Conservation (phyloP, 2,329 filamentous ascomycete genomes). For the Aureobasidium subglaciale region DNA sequence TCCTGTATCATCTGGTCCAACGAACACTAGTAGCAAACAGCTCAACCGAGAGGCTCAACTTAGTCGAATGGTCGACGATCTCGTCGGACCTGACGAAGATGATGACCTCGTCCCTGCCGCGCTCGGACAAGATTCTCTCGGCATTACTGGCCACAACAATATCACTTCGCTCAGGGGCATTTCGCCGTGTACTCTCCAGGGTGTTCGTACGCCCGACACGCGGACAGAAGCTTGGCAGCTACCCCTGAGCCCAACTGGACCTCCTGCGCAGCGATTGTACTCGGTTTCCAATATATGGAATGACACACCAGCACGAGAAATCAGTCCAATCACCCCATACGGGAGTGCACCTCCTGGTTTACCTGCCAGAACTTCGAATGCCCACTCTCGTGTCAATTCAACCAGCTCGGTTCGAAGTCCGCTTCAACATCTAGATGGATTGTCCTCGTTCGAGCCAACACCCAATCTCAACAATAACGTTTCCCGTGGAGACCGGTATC, state of each 20-base stretch:
- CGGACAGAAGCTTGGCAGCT: slow-evolving; percentile 7
- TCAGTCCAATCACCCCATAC: slow-evolving; percentile 7
- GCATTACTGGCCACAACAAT: not conserved
- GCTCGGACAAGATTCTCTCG: not conserved
- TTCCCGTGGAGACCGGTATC: not conserved
- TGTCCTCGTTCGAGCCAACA: slow-evolving; percentile 18
- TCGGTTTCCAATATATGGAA: slow-evolving; percentile 28
- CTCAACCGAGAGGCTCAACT: slow-evolving; percentile 42
- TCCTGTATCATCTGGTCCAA: not conserved
- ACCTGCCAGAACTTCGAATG: slow-evolving; percentile 5
- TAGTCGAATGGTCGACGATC: slow-evolving; percentile 52
- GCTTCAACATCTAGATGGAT: slow-evolving; percentile 10
- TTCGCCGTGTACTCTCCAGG: not conserved
- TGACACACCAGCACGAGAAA: slow-evolving; percentile 10
- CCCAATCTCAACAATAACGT: slow-evolving; percentile 20
- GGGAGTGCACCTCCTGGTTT: not conserved
- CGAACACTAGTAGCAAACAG: slow-evolving; percentile 12
- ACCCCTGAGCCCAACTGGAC: not conserved
- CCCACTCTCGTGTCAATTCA: slow-evolving; percentile 39
- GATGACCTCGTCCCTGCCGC: slow-evolving; percentile 28
- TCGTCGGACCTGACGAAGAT: slow-evolving; percentile 40
- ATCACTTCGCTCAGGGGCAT: not conserved
- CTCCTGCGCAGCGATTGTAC: slow-evolving; percentile 21
- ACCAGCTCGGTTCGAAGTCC: slow-evolving; percentile 34
- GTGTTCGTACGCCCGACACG: slow-evolving; percentile 3